These are phyloP conservation scores for Edaphochlamys debaryana DNA, from an alignment of 139 green algal species.

Conservation along the genomic window DNA sequence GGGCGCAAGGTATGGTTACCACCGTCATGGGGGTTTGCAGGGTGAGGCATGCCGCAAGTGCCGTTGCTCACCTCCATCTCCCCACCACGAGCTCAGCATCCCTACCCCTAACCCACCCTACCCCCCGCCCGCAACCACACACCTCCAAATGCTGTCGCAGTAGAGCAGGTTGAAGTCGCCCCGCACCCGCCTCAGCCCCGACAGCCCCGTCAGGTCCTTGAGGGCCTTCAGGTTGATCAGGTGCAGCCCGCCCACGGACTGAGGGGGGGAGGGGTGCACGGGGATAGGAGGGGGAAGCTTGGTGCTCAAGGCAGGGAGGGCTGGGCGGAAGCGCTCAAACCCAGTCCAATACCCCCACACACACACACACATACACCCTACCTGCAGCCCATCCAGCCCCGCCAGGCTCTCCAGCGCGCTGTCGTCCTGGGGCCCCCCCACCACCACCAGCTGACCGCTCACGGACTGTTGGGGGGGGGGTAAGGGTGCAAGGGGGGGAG, in stretches of 20 bases:
- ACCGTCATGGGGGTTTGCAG: too few relatives aligned
- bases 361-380: not conserved
- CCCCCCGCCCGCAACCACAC: too few relatives aligned
- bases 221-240: not conserved
- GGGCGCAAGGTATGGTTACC: too few relatives aligned
- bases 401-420: constrained; percentile 19
- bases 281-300: not conserved
- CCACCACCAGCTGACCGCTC: not conserved
- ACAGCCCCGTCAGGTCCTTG: constrained; percentile 2
- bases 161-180: constrained; percentile 36
- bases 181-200: not conserved
- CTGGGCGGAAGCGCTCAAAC: not conserved
- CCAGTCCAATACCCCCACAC: not conserved
- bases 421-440: not conserved
- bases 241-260: constrained; percentile 14
- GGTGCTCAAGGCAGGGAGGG: too few relatives aligned
- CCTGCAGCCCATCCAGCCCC: constrained; percentile 23
- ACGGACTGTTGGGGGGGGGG: too few relatives aligned
- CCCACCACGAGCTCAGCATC: too few relatives aligned
- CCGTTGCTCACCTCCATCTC: too few relatives aligned
- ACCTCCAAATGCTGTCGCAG: too few relatives aligned
- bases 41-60: too few relatives aligned
- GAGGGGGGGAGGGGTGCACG: not conserved
- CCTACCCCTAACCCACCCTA: too few relatives aligned
- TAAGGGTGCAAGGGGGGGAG: too few relatives aligned